Conservation (phyloP, 257 asterid species). For the Henckelia pumila region DNA sequence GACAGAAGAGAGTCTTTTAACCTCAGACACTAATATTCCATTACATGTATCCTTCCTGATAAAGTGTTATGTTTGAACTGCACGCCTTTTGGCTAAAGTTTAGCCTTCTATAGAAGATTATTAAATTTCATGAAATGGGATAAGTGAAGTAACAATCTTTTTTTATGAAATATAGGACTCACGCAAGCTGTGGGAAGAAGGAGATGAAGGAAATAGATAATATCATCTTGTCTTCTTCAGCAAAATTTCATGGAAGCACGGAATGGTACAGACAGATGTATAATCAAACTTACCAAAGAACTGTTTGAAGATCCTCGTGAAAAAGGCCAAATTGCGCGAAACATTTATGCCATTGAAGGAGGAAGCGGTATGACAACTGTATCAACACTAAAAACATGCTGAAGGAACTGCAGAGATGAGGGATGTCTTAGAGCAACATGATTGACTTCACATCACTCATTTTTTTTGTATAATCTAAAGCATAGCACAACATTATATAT, state of each 20-base stretch:
- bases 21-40: background rate
- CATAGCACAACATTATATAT: too few relatives aligned
- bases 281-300: slow-evolving; percentile 60
- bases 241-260: too few relatives aligned
- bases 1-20: too few relatives aligned
- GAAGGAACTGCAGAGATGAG: slow-evolving; percentile 66
- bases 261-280: too few relatives aligned
- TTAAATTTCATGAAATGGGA: background rate
- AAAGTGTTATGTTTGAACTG: background rate
- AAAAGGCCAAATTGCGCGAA: slow-evolving; percentile 85
- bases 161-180: too few relatives aligned
- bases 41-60: background rate
- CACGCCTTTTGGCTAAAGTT: background rate
- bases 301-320: slow-evolving; percentile 92
- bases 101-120: background rate
- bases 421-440: too few relatives aligned
- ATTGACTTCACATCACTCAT: too few relatives aligned
- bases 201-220: too few relatives aligned
- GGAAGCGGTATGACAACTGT: slow-evolving; percentile 94
- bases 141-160: background rate
- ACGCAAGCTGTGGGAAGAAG: too few relatives aligned
- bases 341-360: slow-evolving; percentile 75
- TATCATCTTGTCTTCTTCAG: too few relatives aligned
- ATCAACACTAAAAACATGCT: slow-evolving; percentile 82
- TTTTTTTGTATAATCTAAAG: too few relatives aligned